These are phyloP conservation scores for Phytophthora foliorum DNA, from an alignment of 352 stramenopile genomes.

Conservation along the genomic window DNA sequence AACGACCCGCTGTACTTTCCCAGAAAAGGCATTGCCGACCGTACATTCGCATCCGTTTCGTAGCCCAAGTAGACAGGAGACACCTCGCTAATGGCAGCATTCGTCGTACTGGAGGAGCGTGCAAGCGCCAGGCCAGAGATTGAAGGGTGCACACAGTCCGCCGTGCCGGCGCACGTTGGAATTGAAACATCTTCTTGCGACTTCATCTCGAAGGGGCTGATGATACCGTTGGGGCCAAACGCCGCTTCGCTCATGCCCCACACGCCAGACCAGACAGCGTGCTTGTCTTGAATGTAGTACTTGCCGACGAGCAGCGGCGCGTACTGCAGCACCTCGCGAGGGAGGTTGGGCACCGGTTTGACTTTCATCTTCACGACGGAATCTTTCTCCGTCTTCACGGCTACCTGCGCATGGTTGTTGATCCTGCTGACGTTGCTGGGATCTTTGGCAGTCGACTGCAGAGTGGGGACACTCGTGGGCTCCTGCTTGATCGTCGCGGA, in stretches of 20 bases:
- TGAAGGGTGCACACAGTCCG: conserved; percentile 56
- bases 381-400: conserved; percentile 36
- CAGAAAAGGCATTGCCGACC: conserved; percentile 81
- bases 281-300: conserved; percentile 89
- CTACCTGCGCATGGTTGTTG: conserved; percentile 3
- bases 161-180: conserved; percentile 41
- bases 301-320: conserved; percentile 81
- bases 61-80: conserved; percentile 76
- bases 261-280: conserved; percentile 76
- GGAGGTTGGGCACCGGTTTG: conserved; percentile 44
- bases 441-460: conserved; percentile 3
- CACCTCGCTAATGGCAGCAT: conserved; percentile 45
- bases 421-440: background rate
- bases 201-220: conserved; percentile 89
- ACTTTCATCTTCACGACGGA: conserved; percentile 13
- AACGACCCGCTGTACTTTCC: conserved; percentile 89
- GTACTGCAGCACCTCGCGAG: conserved; percentile 71
- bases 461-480: conserved; percentile 1
- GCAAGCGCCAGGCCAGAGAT: conserved; percentile 59
- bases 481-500: conserved; percentile 29
- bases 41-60: conserved; percentile 60
- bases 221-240: conserved; percentile 79
- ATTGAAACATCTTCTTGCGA: conserved; percentile 85
- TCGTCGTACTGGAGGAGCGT: conserved; percentile 62
- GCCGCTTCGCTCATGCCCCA: conserved; percentile 90